phyloP scores from a whole-genome alignment of 331 rosid species.

The Dryas integrifolia region DNA sequence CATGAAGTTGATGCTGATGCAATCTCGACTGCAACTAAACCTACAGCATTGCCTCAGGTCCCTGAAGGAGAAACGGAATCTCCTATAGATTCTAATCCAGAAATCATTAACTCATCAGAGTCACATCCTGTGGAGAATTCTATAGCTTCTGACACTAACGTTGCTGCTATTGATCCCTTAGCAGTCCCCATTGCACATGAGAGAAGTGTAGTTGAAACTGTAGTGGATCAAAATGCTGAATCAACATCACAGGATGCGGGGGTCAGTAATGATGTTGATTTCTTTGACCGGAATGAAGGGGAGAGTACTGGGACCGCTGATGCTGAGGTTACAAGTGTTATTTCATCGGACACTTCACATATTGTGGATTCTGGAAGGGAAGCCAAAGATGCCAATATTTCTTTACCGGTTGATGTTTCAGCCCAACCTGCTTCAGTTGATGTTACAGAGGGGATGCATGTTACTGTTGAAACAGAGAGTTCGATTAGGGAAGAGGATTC shows the following conservation, averaged over 20 bases:
- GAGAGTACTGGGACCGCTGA: constrained; percentile 22
- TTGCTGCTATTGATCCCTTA: constrained; percentile 31
- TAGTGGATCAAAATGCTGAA: constrained; percentile 34
- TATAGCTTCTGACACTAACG: constrained; percentile 32
- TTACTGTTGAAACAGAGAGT: constrained; percentile 29
- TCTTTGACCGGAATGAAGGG: constrained; percentile 31
- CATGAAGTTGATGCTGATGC: constrained; percentile 58
- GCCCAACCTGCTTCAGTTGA: constrained; percentile 31
- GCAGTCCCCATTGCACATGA: constrained; percentile 26
- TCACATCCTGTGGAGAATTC: constrained; percentile 40
- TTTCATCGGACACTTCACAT: constrained; percentile 34
- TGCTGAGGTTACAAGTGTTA: constrained; percentile 31
- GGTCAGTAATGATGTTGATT: constrained; percentile 31
- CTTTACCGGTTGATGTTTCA: constrained; percentile 26
- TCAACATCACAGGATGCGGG: constrained; percentile 32
- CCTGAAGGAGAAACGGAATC: constrained; percentile 46
- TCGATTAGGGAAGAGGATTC: constrained; percentile 30
- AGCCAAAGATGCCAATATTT: constrained; percentile 23
- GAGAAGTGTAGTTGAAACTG: constrained; percentile 21
- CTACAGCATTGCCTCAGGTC: constrained; percentile 34
- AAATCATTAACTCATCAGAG: constrained; percentile 33
- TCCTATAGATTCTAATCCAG: constrained; percentile 31
- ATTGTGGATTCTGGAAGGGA: constrained; percentile 37
- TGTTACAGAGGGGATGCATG: constrained; percentile 26
- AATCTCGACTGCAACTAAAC: constrained; percentile 27